Evolutionary conservation across 768 basidiomycete species (phyloP).

Genomic region (Leucocoprinus sp.): DNA sequence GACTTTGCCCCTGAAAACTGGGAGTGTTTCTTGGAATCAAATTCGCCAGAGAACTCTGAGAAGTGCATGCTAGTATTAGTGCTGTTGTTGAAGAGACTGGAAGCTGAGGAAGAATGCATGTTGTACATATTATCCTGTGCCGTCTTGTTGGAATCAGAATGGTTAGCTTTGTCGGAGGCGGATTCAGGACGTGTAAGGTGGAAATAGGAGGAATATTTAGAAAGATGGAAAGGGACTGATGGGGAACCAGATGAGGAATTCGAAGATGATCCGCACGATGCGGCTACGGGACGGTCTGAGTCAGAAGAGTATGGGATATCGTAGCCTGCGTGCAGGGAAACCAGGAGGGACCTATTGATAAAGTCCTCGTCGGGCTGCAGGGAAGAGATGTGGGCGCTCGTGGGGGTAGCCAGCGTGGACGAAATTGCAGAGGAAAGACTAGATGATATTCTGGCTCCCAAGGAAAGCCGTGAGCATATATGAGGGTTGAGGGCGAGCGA

Average conservation of each 20-base stretch:
- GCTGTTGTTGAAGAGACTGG: constrained; percentile 26
- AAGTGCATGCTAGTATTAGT: constrained; percentile 31
- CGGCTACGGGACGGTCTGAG: constrained; percentile 39
- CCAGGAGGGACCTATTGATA: constrained; percentile 79
- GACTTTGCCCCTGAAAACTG: constrained; percentile 25
- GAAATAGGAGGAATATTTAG: constrained; percentile 37
- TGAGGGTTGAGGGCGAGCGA: constrained; percentile 16
- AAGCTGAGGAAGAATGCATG: constrained; percentile 20
- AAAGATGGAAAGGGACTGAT: constrained; percentile 44
- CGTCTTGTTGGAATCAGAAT: constrained; percentile 26
- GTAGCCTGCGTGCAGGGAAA: constrained; percentile 75
- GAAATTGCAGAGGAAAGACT: constrained; percentile 16
- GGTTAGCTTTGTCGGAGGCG: constrained; percentile 30
- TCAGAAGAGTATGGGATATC: constrained; percentile 54
- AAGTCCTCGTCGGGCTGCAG: constrained; percentile 65
- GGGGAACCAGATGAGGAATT: constrained; percentile 51
- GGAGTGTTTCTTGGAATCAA: constrained; percentile 29
- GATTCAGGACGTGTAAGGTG: constrained; percentile 41
- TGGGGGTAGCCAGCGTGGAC: constrained; percentile 47
- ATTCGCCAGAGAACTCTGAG: constrained; percentile 30
- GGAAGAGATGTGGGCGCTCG: constrained; percentile 29
- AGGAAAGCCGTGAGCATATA: constrained; percentile 25
- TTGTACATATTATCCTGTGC: constrained; percentile 29
- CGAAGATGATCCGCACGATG: constrained; percentile 41
- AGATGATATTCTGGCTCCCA: constrained; percentile 13